Base-by-base conservation (phyloP, 2,329 filamentous ascomycete genomes). In the Penicillium occitanis region DNA sequence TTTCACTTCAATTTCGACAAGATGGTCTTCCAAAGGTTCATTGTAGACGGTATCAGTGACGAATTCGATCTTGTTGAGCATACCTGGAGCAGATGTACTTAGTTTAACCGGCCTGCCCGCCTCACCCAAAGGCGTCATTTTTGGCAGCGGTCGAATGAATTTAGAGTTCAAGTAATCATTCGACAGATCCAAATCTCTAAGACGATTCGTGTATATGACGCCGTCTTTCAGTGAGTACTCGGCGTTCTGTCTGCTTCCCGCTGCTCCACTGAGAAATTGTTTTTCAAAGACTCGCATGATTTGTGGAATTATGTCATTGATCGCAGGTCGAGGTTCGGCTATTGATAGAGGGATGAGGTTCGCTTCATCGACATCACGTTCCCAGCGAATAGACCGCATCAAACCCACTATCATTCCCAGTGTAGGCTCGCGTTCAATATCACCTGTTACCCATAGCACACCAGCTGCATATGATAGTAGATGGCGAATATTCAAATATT, bases 361-460 rank as follows among this genome's bases (percentile, higher is more conserved):
- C 1, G 69, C 69, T n/a, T 64, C 69, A 42, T 77, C 74, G 13
- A 76, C 64, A 59, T 76, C 76, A 33, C 75, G 70, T 68, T 78
- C 76, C 68, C 73, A 75, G 13, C 75, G 74, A 28, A 77, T 69
- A 3, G 73, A 73, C 13, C 77, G 71, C 35, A 77, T 69, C 17
- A 79, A 61, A 10, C 77, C 78, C n/a, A 73, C 65, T 35, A 75
- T 70, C 40, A 77, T 70, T 30, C 71, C 72, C 14, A 76, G 69
- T 14, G 73, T 68, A 2, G 77, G 77, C 30, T 64, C 22, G 6
- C 30, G 17, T 19, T 61, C 33, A 22, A 71, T 66, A 44, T 75
- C 74, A 1, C 69, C 70, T 2, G 77, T 79, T 25, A 79, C 66
- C 78, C 78, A 80, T 7, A 80, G 67, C 11, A 79, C 62, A 0